Evolutionary conservation across 257 asterid genomes (phyloP).

Genomic region (Linderniella brevidens): DNA sequence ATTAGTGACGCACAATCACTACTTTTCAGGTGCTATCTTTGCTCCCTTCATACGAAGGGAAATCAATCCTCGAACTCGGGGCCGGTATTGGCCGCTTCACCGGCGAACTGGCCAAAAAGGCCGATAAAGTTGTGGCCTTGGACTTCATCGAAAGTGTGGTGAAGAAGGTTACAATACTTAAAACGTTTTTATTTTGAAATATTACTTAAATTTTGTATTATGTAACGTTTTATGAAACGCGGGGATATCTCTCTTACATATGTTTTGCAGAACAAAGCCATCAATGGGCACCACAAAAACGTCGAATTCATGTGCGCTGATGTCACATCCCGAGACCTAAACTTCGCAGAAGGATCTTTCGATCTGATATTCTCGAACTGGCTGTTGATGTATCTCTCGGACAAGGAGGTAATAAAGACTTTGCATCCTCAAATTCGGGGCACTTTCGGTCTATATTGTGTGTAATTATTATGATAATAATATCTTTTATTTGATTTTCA

Average conservation of each 20-base stretch:
- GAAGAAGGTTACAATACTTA: conserved; percentile 14
- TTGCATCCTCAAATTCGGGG: neutral
- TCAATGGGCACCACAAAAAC: conserved; percentile 47
- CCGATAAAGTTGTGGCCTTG: conserved; percentile 59
- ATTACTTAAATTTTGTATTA: too few species aligned
- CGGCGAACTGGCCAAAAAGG: conserved; percentile 63
- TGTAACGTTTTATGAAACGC: too few species aligned
- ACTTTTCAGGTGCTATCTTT: conserved; percentile 58
- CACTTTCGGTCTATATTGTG: neutral
- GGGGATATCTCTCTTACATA: too few species aligned
- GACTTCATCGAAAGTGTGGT: conserved; percentile 80
- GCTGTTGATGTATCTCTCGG: conserved; percentile 86
- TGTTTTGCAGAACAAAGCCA: conserved; percentile 57
- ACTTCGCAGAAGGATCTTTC: conserved; percentile 52
- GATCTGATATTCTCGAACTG: conserved; percentile 77
- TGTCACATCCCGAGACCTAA: conserved; percentile 66
- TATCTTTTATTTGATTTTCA: conserved; percentile 10
- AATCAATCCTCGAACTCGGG: conserved; percentile 81
- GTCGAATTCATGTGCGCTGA: conserved; percentile 81
- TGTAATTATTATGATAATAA: neutral
- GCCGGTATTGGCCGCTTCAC: conserved; percentile 99
- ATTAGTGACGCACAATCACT: too few species aligned
- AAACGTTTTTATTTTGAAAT: neutral
- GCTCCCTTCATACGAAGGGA: conserved; percentile 77
- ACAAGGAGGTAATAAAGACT: conserved; percentile 47